Percentiles rank a stretch among this genome's conserved stretches.
phyloP scores from a whole-genome alignment of 768 basidiomycete genomes.

The Nevesoporus exiguus region DNA sequence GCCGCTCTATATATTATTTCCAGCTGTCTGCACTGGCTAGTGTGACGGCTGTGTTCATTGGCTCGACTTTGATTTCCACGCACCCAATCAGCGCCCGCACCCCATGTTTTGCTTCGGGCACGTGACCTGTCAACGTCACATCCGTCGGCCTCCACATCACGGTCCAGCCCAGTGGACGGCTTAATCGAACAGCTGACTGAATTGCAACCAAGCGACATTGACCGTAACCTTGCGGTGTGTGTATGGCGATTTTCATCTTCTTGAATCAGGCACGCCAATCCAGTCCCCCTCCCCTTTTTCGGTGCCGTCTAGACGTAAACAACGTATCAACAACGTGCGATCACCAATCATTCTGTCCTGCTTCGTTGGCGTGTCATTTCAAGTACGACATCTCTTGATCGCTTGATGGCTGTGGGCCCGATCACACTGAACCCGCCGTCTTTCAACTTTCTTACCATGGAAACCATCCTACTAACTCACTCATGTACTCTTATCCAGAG shows the following conservation, averaged over 20 bases:
- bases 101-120: slow-evolving; percentile 21
- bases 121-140: slow-evolving; percentile 21
- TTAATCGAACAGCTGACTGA: slow-evolving; percentile 8
- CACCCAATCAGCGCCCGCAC: slow-evolving; percentile 4
- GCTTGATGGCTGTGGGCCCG: slow-evolving; percentile 16
- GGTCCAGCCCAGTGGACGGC: background rate
- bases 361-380: slow-evolving; percentile 23
- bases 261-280: slow-evolving; percentile 28
- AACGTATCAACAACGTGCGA: slow-evolving; percentile 28
- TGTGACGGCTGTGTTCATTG: no score
- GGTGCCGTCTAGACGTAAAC: slow-evolving; percentile 31
- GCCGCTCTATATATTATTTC: slow-evolving; percentile 14
- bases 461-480: slow-evolving; percentile 21
- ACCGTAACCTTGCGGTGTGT: slow-evolving; percentile 15
- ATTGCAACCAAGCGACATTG: slow-evolving; percentile 15
- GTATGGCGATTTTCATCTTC: slow-evolving; percentile 21
- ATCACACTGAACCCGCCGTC: slow-evolving; percentile 13
- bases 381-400: slow-evolving; percentile 29
- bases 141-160: slow-evolving; percentile 6
- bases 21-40: slow-evolving; percentile 1
- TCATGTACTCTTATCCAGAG: background rate
- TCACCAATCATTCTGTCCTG: slow-evolving; percentile 21
- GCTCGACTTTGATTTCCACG: no score
- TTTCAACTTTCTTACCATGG: slow-evolving; percentile 27
- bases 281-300: slow-evolving; percentile 27